phyloP scores from a whole-genome alignment of 768 basidiomycete species.

The Hydnomerulius pinastri region DNA sequence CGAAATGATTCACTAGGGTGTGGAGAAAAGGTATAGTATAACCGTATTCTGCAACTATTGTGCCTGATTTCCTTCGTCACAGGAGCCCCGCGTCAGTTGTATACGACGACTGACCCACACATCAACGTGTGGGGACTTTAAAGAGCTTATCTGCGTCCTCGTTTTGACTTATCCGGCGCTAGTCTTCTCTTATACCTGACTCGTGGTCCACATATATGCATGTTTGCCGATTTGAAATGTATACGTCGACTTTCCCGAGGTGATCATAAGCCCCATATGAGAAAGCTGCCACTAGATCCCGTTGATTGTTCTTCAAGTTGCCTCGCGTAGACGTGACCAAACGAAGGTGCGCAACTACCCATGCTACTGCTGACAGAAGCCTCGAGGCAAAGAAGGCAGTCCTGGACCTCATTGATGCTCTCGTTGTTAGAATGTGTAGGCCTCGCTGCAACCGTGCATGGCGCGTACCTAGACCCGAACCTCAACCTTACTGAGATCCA shows the following conservation, averaged over 20 bases:
- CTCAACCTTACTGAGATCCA: too few relatives aligned
- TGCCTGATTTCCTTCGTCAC: background rate
- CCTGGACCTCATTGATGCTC: constrained; percentile 10
- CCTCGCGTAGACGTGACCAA: background rate
- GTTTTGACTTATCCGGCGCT: background rate
- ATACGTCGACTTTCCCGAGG: background rate
- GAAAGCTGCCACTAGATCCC: background rate
- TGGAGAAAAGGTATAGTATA: constrained; percentile 6
- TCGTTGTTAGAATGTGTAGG: constrained; percentile 1
- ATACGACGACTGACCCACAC: constrained; percentile 14
- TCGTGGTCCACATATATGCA: background rate
- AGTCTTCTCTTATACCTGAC: background rate
- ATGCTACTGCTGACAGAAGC: constrained; percentile 1
- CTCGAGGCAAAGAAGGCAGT: constrained; percentile 6
- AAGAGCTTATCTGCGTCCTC: background rate
- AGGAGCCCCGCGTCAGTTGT: constrained; percentile 24
- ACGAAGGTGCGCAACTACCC: background rate
- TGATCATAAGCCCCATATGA: background rate
- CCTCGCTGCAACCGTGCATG: constrained; percentile 17
- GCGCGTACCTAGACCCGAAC: background rate
- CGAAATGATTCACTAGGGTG: constrained; percentile 10
- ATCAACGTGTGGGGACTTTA: background rate
- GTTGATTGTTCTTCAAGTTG: background rate
- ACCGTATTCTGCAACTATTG: background rate
- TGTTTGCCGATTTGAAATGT: background rate